Conservation (phyloP, 1,284 basidiomycete genomes). For the Quambalaria eucalypti region DNA sequence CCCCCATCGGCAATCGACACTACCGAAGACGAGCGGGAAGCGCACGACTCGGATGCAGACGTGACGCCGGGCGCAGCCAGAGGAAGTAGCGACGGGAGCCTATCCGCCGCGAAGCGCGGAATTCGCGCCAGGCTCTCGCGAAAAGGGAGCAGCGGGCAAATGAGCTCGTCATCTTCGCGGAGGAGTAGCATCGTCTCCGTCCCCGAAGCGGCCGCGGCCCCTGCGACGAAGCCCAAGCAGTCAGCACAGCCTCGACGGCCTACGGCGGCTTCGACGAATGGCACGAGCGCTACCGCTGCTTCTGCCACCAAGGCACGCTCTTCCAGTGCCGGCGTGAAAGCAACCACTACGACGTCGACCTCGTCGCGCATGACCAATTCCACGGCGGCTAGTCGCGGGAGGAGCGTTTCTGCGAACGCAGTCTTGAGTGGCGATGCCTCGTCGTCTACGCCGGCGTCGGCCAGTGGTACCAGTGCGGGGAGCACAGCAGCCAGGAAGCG, state of each 20-base stretch:
- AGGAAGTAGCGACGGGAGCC: too few relatives aligned
- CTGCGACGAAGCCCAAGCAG: too few relatives aligned
- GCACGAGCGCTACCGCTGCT: neutral
- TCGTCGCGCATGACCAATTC: too few relatives aligned
- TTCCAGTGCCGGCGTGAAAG: slow-evolving; percentile 1
- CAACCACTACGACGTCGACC: too few relatives aligned
- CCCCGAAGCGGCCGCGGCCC: too few relatives aligned
- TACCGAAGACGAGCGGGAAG: too few relatives aligned
- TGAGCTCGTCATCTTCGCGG: too few relatives aligned
- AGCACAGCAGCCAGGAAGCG: neutral
- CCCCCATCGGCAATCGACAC: too few relatives aligned
- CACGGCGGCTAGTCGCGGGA: slow-evolving; percentile 5
- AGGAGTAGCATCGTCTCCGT: too few relatives aligned
- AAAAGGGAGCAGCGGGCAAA: too few relatives aligned
- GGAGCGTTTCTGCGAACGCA: slow-evolving; percentile 14
- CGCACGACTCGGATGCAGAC: slow-evolving; percentile 2
- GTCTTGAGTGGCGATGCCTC: slow-evolving; percentile 8
- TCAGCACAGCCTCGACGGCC: neutral
- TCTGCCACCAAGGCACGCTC: slow-evolving; percentile 3
- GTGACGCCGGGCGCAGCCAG: neutral
- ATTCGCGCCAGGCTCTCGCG: too few relatives aligned
- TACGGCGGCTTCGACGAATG: neutral
- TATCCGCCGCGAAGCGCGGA: too few relatives aligned
- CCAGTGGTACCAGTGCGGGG: slow-evolving; percentile 1
- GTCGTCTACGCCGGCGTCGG: slow-evolving; percentile 5